Percentiles rank a stretch among this genome's conserved stretches.
Conservation (phyloP, 139 green algal species). For the Chlamydomonas sp. region DNA sequence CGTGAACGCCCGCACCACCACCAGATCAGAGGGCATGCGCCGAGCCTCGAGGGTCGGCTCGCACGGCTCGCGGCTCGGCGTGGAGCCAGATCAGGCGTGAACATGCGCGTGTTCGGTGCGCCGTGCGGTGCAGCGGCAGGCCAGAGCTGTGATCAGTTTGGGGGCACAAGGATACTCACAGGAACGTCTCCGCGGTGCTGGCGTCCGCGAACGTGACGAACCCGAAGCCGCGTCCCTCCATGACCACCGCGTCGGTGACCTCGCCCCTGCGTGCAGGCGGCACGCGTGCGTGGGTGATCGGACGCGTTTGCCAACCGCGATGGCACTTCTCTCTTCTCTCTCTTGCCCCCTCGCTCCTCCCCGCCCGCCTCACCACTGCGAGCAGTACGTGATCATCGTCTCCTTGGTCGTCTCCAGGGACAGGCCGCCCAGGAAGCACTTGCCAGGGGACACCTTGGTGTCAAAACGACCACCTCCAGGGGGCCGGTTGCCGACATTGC, state of each 20-base stretch:
- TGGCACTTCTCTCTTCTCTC: background rate
- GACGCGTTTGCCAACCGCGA: background rate
- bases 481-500: too few relatives aligned
- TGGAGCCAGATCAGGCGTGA: too few relatives aligned
- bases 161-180: constrained; percentile 22
- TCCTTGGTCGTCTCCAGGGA: constrained; percentile 46
- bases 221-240: constrained; percentile 62
- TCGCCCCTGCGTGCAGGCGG: constrained; percentile 43
- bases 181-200: constrained; percentile 43
- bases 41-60: too few relatives aligned
- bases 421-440: constrained; percentile 63
- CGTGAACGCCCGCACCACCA: too few relatives aligned
- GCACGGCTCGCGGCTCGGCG: too few relatives aligned
- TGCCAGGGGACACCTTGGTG: constrained; percentile 22
- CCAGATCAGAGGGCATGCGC: too few relatives aligned
- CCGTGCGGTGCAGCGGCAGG: too few relatives aligned
- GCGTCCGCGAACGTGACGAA: constrained; percentile 66
- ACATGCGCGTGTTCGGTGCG: too few relatives aligned
- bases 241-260: constrained; percentile 55
- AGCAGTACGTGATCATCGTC: constrained; percentile 43
- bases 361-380: constrained; percentile 55
- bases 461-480: constrained; percentile 9
- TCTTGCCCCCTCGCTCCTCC: background rate
- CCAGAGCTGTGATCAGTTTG: too few relatives aligned
- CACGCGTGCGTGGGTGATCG: background rate